phyloP scores from a whole-genome alignment of 148 eudicot genomes.

The Oxyria digyna region DNA sequence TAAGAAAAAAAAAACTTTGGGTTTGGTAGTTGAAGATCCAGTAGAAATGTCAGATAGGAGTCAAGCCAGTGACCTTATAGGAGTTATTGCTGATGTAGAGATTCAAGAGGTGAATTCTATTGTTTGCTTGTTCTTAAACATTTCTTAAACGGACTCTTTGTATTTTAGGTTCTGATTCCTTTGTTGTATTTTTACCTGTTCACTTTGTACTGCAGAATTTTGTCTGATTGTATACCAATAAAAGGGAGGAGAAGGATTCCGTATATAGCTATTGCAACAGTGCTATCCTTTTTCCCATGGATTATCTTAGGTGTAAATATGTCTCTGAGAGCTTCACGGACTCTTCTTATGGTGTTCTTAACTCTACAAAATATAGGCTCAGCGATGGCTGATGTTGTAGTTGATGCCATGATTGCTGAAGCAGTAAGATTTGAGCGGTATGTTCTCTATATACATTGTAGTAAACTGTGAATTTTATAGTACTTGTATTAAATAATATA shows the following conservation, averaged over 20 bases:
- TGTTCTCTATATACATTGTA: constrained; percentile 9
- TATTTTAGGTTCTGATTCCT: background rate
- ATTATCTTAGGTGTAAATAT: constrained; percentile 42
- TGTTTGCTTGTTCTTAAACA: background rate
- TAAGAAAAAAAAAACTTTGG: background rate
- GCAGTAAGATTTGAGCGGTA: constrained; percentile 82
- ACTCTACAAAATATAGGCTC: constrained; percentile 84
- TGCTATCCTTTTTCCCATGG: constrained; percentile 83
- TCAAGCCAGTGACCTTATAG: background rate
- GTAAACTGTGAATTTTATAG: background rate
- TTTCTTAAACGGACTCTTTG: background rate
- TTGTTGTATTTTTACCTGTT: background rate
- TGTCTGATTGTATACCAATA: constrained; percentile 91
- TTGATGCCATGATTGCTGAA: constrained; percentile 99
- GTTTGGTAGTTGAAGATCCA: background rate
- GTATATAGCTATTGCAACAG: constrained; percentile 62
- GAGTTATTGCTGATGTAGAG: background rate
- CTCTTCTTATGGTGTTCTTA: constrained; percentile 53
- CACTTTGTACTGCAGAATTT: constrained; percentile 44
- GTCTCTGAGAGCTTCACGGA: constrained; percentile 41
- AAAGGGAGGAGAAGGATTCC: constrained; percentile 77
- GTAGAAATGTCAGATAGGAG: background rate
- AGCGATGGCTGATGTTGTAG: constrained; percentile 98
- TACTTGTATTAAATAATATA: background rate
- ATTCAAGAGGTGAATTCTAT: background rate